Conservation (phyloP, 768 basidiomycete species). For the Flagelloscypha sp. region DNA sequence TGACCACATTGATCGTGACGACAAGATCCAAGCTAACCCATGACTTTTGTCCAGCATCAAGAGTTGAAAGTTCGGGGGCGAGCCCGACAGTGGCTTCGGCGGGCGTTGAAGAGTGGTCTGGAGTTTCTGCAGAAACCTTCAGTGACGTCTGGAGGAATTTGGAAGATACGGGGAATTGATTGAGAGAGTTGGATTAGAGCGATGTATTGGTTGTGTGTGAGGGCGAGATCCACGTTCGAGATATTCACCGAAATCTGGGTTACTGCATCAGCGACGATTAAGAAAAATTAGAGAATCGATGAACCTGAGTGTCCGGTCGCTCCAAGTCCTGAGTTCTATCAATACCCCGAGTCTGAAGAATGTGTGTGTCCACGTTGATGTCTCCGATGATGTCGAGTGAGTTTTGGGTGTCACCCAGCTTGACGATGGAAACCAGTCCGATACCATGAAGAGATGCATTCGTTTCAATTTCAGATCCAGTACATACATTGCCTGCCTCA, state of each 20-base stretch:
- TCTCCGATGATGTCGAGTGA: slow-evolving; percentile 87
- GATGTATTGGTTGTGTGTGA: slow-evolving; percentile 80
- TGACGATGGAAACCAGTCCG: slow-evolving; percentile 66
- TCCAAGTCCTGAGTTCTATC: slow-evolving; percentile 43
- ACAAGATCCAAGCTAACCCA: slow-evolving; percentile 70
- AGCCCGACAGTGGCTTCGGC: background rate
- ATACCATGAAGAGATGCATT: slow-evolving; percentile 80
- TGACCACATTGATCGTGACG: slow-evolving; percentile 61
- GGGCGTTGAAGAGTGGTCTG: slow-evolving; percentile 5
- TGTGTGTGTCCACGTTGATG: slow-evolving; percentile 63
- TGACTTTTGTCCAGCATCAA: slow-evolving; percentile 19
- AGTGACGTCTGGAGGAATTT: slow-evolving; percentile 36
- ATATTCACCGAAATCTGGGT: slow-evolving; percentile 60
- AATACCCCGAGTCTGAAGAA: slow-evolving; percentile 53
- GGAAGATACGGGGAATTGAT: slow-evolving; percentile 62
- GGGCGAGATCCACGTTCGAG: slow-evolving; percentile 75
- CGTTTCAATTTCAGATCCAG: slow-evolving; percentile 46
- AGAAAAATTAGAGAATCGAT: slow-evolving; percentile 5
- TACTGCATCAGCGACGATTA: slow-evolving; percentile 5
- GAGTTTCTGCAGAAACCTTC: slow-evolving; percentile 25
- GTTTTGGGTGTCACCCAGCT: slow-evolving; percentile 37
- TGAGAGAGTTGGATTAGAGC: slow-evolving; percentile 57
- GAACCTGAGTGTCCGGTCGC: slow-evolving; percentile 71
- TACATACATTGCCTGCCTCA: slow-evolving; percentile 66
- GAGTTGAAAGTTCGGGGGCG: slow-evolving; percentile 8